Base-by-base conservation (phyloP, 352 stramenopile genomes). In the Globisporangium parvum region DNA sequence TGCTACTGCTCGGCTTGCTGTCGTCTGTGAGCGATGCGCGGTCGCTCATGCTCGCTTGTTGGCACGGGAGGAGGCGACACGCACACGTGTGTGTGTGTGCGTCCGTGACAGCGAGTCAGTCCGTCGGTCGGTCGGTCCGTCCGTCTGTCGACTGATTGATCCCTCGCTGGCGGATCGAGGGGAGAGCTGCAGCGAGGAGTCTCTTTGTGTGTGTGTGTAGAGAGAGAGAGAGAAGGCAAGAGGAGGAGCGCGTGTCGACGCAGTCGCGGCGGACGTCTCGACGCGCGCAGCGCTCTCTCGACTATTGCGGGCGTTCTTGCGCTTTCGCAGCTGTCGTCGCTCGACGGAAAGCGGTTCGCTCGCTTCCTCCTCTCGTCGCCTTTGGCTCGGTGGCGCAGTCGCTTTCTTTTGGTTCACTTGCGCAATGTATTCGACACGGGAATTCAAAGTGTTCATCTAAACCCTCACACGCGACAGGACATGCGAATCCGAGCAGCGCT, bases 1-100 rank as follows among this genome's bases (percentile, higher is more conserved):
- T 23, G 57, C 21, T 24, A 20, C 37, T 24, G 33, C 37, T 50
- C 23, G 31, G 31, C 31, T 37, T 62, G 50, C 56, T 47, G 37
- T 50, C 35, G 24, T n/a, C 24, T 53, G 24, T 47, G 24, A 6
- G 41, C 45, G 24, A 53, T 12, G 18, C n/a, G 41, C 18, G 39
- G 37, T 62, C 56, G 50, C 48, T 62, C 56, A 62, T 62, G 41
- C 20, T n/a, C 18, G 39, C 5, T 47, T 35, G 14, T 44, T 55
- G n/a, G 39, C 39, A n/a, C 39, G 15, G 39, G 15, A 44, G 15
- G 15, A 3, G 39, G 15, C 4, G 14, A n/a, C 14, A 14, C 18
- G 39, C 18, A 15, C 18, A 3, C 39, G 8, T 5, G 39, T 6
- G 39, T 44, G 39, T n/a, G 14, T 37, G 31, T 33, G 28, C 28